Evolutionary conservation across 345 rosid genomes (phyloP).

Genomic region (Aquilaria yunnanensis): DNA sequence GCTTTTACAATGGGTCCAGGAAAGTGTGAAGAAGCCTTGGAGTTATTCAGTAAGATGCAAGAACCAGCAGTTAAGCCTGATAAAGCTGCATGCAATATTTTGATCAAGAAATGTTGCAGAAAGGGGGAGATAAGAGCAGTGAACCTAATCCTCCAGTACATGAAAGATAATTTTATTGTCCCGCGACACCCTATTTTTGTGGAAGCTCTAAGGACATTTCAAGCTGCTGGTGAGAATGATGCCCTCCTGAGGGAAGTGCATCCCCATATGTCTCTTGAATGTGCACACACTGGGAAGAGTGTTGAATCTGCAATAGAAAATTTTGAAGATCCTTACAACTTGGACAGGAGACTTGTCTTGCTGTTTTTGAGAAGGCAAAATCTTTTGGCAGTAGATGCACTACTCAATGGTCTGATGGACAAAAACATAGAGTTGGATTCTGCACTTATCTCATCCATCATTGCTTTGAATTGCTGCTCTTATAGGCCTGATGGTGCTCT

Average conservation of each 20-base stretch:
- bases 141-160: conserved; percentile 41
- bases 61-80: conserved; percentile 74
- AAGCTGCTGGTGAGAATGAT: conserved; percentile 43
- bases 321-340: conserved; percentile 20
- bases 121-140: conserved; percentile 40
- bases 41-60: conserved; percentile 73
- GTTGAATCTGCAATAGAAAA: conserved; percentile 9
- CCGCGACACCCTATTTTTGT: conserved; percentile 66
- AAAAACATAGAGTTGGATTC: conserved; percentile 35
- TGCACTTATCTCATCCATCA: conserved; percentile 40
- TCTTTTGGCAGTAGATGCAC: conserved; percentile 47
- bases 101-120: conserved; percentile 66
- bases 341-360: conserved; percentile 38
- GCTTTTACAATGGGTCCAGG: conserved; percentile 38
- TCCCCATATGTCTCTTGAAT: conserved; percentile 51
- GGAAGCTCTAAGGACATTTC: conserved; percentile 45
- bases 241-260: conserved; percentile 55
- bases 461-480: conserved; percentile 34
- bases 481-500: conserved; percentile 51
- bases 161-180: conserved; percentile 49
- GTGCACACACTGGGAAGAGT: conserved; percentile 10
- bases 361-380: conserved; percentile 60
- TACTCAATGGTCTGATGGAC: conserved; percentile 40
- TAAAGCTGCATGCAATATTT: conserved; percentile 86
- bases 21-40: conserved; percentile 57